Evolutionary conservation across 2,329 filamentous ascomycete genomes (phyloP).

Genomic region (Leptographium wingfieldii): DNA sequence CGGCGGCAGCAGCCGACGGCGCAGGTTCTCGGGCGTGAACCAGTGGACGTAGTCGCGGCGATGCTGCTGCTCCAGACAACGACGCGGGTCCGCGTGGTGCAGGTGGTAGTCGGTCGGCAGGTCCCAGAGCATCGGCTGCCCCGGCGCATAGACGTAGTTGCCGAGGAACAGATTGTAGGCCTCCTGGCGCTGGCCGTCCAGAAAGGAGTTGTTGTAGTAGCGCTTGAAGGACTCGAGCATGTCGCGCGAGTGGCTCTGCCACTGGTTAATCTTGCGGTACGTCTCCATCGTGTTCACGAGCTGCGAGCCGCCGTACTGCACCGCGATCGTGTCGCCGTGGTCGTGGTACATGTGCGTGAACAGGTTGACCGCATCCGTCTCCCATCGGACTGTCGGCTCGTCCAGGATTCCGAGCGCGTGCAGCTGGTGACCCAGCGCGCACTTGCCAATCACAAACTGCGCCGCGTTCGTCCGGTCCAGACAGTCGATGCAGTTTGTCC

Average conservation of each 20-base stretch:
- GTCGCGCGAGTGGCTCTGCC: constrained; percentile 92
- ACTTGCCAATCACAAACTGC: constrained; percentile 94
- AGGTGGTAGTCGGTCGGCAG: constrained; percentile 90
- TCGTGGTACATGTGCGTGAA: constrained; percentile 99
- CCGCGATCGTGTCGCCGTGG: constrained; percentile 92
- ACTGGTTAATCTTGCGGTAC: constrained; percentile 97
- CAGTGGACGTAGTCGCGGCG: constrained; percentile 68
- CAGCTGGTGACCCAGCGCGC: constrained; percentile 81
- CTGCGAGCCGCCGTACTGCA: constrained; percentile 95
- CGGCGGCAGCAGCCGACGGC: constrained; percentile 47
- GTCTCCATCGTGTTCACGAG: constrained; percentile 99
- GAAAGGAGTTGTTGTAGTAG: constrained; percentile 94
- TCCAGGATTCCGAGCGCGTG: constrained; percentile 82
- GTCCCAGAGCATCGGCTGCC: constrained; percentile 95
- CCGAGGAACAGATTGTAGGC: constrained; percentile 96
- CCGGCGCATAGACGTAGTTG: constrained; percentile 80
- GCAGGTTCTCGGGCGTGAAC: constrained; percentile 66
- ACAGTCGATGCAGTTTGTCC: constrained; percentile 97
- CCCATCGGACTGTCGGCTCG: constrained; percentile 68
- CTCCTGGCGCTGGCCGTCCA: constrained; percentile 95
- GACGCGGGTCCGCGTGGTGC: constrained; percentile 73
- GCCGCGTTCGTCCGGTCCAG: constrained; percentile 94
- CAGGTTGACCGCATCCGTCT: constrained; percentile 88
- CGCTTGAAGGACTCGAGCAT: constrained; percentile 99
- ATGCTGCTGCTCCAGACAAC: constrained; percentile 40